phyloP scores from a whole-genome alignment of 2,329 filamentous ascomycete species.

The Aspergillus spinulosporus region DNA sequence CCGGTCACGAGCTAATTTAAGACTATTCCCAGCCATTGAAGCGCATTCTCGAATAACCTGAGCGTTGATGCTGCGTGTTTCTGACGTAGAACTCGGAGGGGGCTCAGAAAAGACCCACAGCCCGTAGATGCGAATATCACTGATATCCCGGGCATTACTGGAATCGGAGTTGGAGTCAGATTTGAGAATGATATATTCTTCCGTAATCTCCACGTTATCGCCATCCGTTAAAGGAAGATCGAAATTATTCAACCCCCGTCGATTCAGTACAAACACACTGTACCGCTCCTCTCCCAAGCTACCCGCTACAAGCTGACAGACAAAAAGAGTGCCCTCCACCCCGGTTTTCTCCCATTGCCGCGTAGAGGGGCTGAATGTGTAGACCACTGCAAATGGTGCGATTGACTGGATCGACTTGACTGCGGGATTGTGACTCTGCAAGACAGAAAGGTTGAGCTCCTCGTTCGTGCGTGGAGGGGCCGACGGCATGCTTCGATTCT shows the following conservation, averaged over 20 bases:
- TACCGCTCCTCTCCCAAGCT: constrained; percentile 50
- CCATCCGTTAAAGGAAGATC: constrained; percentile 60
- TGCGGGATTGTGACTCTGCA: constrained; percentile 76
- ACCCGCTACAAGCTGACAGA: constrained; percentile 64
- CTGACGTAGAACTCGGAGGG: constrained; percentile 55
- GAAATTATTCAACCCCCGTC: constrained; percentile 70
- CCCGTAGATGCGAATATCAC: constrained; percentile 54
- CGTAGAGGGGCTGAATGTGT: constrained; percentile 68
- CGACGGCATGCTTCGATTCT: constrained; percentile 40
- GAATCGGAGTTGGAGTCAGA: constrained; percentile 39
- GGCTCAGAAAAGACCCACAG: constrained; percentile 66
- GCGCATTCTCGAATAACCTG: constrained; percentile 58
- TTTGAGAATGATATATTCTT: constrained; percentile 62
- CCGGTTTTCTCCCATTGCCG: constrained; percentile 80
- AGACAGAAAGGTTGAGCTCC: constrained; percentile 82
- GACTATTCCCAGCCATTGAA: constrained; percentile 51
- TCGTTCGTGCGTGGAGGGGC: constrained; percentile 67
- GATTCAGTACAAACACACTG: constrained; percentile 69
- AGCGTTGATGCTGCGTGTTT: constrained; percentile 53
- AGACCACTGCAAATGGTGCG: constrained; percentile 82
- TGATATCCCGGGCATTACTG: constrained; percentile 20
- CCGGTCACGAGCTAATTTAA: constrained; percentile 46
- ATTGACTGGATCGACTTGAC: constrained; percentile 74
- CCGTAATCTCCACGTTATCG: constrained; percentile 65
- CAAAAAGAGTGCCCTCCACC: constrained; percentile 84